Percentiles rank a stretch among this genome's conserved stretches.
phyloP scores from a whole-genome alignment of 2,329 filamentous ascomycete species.

The Zopfia rhizophila region DNA sequence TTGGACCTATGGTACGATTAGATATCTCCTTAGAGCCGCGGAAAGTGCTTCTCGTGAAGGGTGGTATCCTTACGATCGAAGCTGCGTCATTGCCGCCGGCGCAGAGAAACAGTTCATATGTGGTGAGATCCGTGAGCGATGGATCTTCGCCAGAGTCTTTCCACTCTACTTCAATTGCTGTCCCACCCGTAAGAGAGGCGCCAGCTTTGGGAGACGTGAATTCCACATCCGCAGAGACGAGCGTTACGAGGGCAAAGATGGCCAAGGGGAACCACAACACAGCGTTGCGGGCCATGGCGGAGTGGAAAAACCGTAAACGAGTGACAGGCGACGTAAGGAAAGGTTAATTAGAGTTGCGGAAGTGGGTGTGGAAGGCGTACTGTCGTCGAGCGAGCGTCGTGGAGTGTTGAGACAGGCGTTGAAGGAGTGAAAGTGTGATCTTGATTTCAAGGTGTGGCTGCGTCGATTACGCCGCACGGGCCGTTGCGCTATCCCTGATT shows the following conservation, averaged over 20 bases:
- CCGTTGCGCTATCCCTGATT: conserved; percentile 14
- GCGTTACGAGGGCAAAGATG: conserved; percentile 51
- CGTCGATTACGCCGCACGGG: conserved; percentile 34
- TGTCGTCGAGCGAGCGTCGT: conserved; percentile 2
- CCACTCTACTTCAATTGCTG: conserved; percentile 66
- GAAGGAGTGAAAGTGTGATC: conserved; percentile 14
- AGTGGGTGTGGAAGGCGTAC: background rate
- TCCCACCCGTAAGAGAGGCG: conserved; percentile 60
- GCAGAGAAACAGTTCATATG: conserved; percentile 69
- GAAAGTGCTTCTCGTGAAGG: background rate
- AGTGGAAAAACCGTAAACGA: conserved; percentile 22
- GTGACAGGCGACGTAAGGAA: conserved; percentile 16
- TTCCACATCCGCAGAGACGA: conserved; percentile 62
- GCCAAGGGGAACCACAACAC: conserved; percentile 35
- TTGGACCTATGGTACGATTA: conserved; percentile 57
- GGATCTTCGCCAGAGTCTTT: conserved; percentile 64
- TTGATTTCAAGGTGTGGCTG: conserved; percentile 35
- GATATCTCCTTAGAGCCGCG: background rate
- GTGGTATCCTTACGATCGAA: conserved; percentile 54
- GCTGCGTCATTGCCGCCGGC: conserved; percentile 66
- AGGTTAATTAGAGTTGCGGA: too few relatives aligned
- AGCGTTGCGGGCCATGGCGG: conserved; percentile 36
- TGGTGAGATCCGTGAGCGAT: conserved; percentile 59
- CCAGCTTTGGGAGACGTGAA: conserved; percentile 66
- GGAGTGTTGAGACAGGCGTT: background rate